Conservation (phyloP, 2,329 filamentous ascomycete genomes). For the Cercospora zeina region DNA sequence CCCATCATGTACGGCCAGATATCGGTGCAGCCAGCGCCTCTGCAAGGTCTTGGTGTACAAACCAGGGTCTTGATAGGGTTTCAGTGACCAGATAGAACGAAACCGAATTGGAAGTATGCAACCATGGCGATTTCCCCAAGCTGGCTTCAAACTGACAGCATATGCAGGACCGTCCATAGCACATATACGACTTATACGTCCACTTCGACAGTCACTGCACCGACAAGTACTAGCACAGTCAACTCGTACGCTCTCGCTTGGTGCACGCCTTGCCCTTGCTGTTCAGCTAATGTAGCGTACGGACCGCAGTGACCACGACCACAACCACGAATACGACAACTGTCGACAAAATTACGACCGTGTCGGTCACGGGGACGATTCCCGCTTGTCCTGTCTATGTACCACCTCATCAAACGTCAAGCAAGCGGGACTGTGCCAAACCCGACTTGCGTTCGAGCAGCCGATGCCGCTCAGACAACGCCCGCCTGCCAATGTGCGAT, state of each 20-base stretch:
- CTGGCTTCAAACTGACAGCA: background rate
- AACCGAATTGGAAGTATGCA: background rate
- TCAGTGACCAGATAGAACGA: conserved; percentile 1
- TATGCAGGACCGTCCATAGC: background rate
- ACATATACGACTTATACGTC: conserved; percentile 4
- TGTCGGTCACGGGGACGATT: background rate
- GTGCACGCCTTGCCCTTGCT: background rate
- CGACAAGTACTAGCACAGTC: conserved; percentile 12
- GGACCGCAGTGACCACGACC: background rate
- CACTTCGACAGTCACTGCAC: conserved; percentile 6
- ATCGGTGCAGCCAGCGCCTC: conserved; percentile 4
- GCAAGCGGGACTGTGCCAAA: conserved; percentile 7
- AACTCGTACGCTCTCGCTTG: background rate
- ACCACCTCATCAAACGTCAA: conserved; percentile 14
- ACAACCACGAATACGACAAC: conserved; percentile 5
- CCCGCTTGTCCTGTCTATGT: conserved; percentile 6
- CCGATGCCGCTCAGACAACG: conserved; percentile 6
- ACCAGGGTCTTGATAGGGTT: background rate
- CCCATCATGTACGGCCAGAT: conserved; percentile 8
- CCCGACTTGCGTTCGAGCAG: conserved; percentile 10
- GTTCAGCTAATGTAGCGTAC: background rate
- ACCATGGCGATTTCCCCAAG: background rate
- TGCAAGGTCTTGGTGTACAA: conserved; percentile 8
- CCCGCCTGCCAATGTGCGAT: conserved; percentile 15
- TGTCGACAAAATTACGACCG: background rate